phyloP scores from a whole-genome alignment of 177 flowering plant genomes.

The Vitis hybrid region DNA sequence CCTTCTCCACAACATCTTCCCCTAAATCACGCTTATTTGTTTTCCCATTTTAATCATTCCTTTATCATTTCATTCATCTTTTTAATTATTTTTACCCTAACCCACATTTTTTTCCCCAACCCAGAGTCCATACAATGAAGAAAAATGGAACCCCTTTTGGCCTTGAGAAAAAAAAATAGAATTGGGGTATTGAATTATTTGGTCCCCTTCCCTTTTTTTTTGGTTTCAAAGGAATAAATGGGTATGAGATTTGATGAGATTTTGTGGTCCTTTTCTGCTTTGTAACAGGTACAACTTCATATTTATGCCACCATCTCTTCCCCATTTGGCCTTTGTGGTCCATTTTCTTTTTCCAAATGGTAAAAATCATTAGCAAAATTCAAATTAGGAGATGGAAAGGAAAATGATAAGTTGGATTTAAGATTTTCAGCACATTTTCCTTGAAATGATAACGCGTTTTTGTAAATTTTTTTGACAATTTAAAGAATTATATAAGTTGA shows the following conservation, averaged over 20 bases:
- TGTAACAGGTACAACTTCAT: neutral
- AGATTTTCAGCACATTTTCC: too few relatives aligned
- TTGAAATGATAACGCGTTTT: too few relatives aligned
- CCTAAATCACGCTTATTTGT: too few relatives aligned
- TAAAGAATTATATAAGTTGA: too few relatives aligned
- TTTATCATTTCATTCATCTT: too few relatives aligned
- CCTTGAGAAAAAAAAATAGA: neutral
- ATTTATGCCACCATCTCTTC: neutral
- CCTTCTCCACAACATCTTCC: neutral
- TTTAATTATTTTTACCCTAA: too few relatives aligned
- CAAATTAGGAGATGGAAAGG: too few relatives aligned
- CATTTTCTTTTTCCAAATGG: neutral
- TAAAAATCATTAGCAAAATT: too few relatives aligned
- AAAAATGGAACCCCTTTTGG: neutral
- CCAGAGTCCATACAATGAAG: too few relatives aligned
- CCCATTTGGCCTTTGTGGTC: neutral
- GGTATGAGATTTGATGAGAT: slow-evolving; percentile 21
- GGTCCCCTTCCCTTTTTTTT: slow-evolving; percentile 8
- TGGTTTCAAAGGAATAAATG: slow-evolving; percentile 4
- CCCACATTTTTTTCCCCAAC: too few relatives aligned
- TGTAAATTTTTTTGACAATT: too few relatives aligned
- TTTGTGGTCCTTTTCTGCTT: slow-evolving; percentile 21
- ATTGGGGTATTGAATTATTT: slow-evolving; percentile 4
- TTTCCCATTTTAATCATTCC: neutral
- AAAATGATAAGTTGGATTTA: too few relatives aligned